Conservation (phyloP, 1,284 basidiomycete species). For the Malassezia sympodialis region DNA sequence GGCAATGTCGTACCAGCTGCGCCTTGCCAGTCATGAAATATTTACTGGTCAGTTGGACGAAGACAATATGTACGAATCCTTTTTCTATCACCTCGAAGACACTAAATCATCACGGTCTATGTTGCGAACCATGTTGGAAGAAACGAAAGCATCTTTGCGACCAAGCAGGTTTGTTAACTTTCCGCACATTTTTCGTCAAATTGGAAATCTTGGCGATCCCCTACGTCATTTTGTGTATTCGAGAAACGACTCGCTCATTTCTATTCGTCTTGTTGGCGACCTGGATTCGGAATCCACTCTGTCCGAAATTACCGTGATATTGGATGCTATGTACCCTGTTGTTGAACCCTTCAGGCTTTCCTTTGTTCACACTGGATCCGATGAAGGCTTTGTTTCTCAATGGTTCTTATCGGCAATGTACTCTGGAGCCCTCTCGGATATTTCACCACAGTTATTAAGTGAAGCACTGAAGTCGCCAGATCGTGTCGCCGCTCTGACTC, state of each 20-base stretch:
- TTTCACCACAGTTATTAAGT: background rate
- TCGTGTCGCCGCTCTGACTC: background rate
- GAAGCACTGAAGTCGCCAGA: background rate
- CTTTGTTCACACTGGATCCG: background rate
- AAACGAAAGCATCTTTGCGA: constrained; percentile 45
- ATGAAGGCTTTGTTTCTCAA: background rate
- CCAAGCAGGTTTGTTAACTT: constrained; percentile 1
- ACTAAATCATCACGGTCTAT: constrained; percentile 62
- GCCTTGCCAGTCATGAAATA: constrained; percentile 49
- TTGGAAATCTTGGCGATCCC: background rate
- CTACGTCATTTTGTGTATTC: constrained; percentile 3
- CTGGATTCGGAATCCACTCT: constrained; percentile 60
- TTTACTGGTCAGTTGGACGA: constrained; percentile 58
- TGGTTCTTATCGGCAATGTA: background rate
- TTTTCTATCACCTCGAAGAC: constrained; percentile 79
- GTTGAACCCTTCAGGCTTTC: constrained; percentile 19
- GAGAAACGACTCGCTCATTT: background rate
- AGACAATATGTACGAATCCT: constrained; percentile 55
- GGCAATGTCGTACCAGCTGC: constrained; percentile 26
- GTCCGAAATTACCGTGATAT: constrained; percentile 56
- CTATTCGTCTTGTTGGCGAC: constrained; percentile 59
- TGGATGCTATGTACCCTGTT: constrained; percentile 51
- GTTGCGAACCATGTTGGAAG: constrained; percentile 55
- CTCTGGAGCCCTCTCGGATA: background rate
- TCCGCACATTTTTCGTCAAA: background rate